Base-by-base conservation (phyloP, 306 rosid species). In the Trifolium subterraneum region DNA sequence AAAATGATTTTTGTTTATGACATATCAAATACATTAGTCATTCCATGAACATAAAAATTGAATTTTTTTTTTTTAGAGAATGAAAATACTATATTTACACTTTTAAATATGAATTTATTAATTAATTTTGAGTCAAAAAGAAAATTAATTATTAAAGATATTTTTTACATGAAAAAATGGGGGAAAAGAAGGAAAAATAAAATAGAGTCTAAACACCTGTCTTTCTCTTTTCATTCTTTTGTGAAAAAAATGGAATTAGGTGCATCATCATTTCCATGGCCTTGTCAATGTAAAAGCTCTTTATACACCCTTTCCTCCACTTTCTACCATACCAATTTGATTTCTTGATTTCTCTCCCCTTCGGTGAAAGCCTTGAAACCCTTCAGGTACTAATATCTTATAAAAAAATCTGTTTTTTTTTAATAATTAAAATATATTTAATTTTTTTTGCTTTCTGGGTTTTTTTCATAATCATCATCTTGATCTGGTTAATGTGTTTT, bases 331-430 rank as follows among this genome's bases (percentile, higher is more conserved):
- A 48, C 58, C 73, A 69, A 18, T 76, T 76, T 56, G 45, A 25
- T 76, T 60, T 74, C 48, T 64, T 42, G n/a, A 56, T 56, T 60
- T 66, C 31, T 66, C 63, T 63, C 64, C 65, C 47, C 82, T 81
- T 45, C 44, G 60, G 72, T 56, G 78, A 79, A 69, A 71, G 77
- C 88, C 87, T 74, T 63, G 7, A 10, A 13, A 19, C 59, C 73
- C 65, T 79, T 58, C 11, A 60, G 88, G 82, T 82, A 64, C 70
- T 7, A 65, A 72, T 13, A 79, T 15, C 74, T 29, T 3, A 1
- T 27, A 10, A 39, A 2, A 39, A 39, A 39, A 44, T 4, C 1
- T 18, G 0, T 59, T 3, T 51, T 71, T 2, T 44, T 16, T 23
- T 42, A 7, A 36, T 36, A 48, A 52, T 13, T 1, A 0, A 14